A percentile compares a stretch with the other conserved stretches of the same genome.
phyloP scores from a whole-genome alignment of 1,139 yeast genomes.

The Trichomonascaceae sp. region DNA sequence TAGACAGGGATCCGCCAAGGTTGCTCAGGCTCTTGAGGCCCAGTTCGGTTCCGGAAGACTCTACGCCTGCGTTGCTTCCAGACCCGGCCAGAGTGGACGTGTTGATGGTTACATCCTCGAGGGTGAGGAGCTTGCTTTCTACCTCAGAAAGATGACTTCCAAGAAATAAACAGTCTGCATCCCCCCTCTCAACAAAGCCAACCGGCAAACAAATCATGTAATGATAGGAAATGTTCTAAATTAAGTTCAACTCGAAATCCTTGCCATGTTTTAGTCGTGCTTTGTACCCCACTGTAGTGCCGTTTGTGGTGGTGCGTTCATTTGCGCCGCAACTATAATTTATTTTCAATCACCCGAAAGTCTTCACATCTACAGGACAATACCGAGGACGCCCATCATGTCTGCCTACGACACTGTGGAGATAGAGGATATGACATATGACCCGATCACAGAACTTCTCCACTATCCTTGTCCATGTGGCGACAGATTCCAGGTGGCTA shows the following conservation, averaged over 20 bases:
- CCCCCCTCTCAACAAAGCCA: too few relatives aligned
- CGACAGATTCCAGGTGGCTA: slow-evolving; percentile 74
- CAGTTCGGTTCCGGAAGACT: slow-evolving; percentile 99
- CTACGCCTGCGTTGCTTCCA: slow-evolving; percentile 96
- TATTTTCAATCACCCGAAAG: too few relatives aligned
- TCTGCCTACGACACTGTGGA: slow-evolving; percentile 86
- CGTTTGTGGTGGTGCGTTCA: too few relatives aligned
- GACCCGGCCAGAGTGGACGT: slow-evolving; percentile 99
- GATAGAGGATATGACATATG: slow-evolving; percentile 92
- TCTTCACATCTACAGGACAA: too few relatives aligned
- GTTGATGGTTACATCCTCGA: slow-evolving; percentile 99
- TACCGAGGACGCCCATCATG: too few relatives aligned
- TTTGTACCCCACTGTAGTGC: too few relatives aligned
- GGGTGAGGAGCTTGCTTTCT: slow-evolving; percentile 99
- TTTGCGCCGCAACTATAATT: too few relatives aligned
- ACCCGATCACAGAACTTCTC: slow-evolving; percentile 63
- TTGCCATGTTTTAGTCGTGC: too few relatives aligned
- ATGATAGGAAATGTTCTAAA: neutral
- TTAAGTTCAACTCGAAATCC: too few relatives aligned
- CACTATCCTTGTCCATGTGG: slow-evolving; percentile 99
- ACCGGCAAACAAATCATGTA: neutral
- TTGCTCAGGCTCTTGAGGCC: slow-evolving; percentile 82
- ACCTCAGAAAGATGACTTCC: slow-evolving; percentile 98
- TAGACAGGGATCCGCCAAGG: slow-evolving; percentile 73
- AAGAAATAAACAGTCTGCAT: slow-evolving; percentile 90